These are phyloP conservation scores for Pichia heedii DNA, from an alignment of 805 yeast genomes.

Conservation along the genomic window DNA sequence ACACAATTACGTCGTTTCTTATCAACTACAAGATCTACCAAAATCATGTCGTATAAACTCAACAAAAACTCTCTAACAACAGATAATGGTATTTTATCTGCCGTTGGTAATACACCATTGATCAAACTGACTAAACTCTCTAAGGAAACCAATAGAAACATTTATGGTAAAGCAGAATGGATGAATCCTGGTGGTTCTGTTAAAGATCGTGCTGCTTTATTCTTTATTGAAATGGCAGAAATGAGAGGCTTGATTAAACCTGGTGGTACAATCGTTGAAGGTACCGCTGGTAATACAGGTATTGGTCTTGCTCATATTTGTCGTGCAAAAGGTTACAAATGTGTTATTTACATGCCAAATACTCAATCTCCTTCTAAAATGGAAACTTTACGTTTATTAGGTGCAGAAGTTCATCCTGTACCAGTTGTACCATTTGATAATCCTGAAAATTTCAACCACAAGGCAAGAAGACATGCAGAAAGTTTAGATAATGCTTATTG, in stretches of 20 bases:
- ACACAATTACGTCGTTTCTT: slow-evolving; percentile 8
- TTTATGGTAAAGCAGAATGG: slow-evolving; percentile 86
- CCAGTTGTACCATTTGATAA: slow-evolving; percentile 80
- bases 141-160: slow-evolving; percentile 53
- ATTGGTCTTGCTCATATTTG: slow-evolving; percentile 82
- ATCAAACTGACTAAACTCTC: slow-evolving; percentile 51
- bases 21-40: slow-evolving; percentile 5
- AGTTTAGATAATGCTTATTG: slow-evolving; percentile 69
- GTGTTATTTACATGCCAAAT: slow-evolving; percentile 87
- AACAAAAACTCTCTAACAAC: slow-evolving; percentile 61
- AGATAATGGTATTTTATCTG: slow-evolving; percentile 62
- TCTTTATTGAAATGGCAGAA: slow-evolving; percentile 72
- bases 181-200: slow-evolving; percentile 94
- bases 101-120: slow-evolving; percentile 91
- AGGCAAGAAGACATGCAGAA: slow-evolving; percentile 81
- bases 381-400: slow-evolving; percentile 62
- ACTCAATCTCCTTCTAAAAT: slow-evolving; percentile 79
- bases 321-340: slow-evolving; percentile 73
- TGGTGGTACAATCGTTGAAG: slow-evolving; percentile 87
- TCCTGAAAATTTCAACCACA: slow-evolving; percentile 81
- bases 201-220: slow-evolving; percentile 84
- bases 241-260: slow-evolving; percentile 50
- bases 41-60: slow-evolving; percentile 18
- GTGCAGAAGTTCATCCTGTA: slow-evolving; percentile 84
- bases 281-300: slow-evolving; percentile 96